Conservation (phyloP, 257 asterid species). For the Plectranthus barbatus region DNA sequence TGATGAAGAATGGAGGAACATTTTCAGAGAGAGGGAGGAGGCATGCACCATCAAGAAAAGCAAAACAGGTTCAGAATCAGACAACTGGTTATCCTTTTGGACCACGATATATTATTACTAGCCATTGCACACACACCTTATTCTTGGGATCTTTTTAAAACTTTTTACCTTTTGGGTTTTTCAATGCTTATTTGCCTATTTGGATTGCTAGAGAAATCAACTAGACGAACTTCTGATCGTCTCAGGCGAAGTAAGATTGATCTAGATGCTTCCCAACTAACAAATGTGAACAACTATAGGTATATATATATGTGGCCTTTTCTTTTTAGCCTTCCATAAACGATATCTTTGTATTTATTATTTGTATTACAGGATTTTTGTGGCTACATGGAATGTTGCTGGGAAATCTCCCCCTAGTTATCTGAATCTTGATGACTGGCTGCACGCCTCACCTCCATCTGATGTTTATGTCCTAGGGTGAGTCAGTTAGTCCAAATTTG, state of each 20-base stretch:
- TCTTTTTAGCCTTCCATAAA: neutral
- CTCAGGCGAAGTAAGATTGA: constrained; percentile 56
- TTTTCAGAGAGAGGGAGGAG: constrained; percentile 57
- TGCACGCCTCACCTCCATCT: constrained; percentile 94
- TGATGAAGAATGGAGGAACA: constrained; percentile 93
- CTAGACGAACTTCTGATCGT: constrained; percentile 39
- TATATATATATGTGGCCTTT: constrained; percentile 6
- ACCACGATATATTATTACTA: constrained; percentile 33
- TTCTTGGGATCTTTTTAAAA: neutral
- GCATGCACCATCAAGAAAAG: constrained; percentile 87
- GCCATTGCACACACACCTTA: constrained; percentile 8
- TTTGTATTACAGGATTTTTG: constrained; percentile 50
- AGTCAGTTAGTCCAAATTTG: constrained; percentile 15
- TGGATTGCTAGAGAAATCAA: constrained; percentile 37
- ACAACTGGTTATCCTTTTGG: constrained; percentile 47
- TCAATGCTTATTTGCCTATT: constrained; percentile 4
- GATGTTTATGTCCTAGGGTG: constrained; percentile 97
- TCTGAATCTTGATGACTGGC: constrained; percentile 89
- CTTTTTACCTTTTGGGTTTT: neutral
- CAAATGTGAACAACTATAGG: constrained; percentile 66
- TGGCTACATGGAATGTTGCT: constrained; percentile 98
- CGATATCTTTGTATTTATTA: neutral
- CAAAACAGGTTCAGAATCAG: constrained; percentile 65
- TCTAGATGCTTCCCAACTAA: constrained; percentile 55
- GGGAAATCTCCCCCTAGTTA: constrained; percentile 87